Conservation (phyloP, 2,329 filamentous ascomycete species). For the Fusarium sp. region DNA sequence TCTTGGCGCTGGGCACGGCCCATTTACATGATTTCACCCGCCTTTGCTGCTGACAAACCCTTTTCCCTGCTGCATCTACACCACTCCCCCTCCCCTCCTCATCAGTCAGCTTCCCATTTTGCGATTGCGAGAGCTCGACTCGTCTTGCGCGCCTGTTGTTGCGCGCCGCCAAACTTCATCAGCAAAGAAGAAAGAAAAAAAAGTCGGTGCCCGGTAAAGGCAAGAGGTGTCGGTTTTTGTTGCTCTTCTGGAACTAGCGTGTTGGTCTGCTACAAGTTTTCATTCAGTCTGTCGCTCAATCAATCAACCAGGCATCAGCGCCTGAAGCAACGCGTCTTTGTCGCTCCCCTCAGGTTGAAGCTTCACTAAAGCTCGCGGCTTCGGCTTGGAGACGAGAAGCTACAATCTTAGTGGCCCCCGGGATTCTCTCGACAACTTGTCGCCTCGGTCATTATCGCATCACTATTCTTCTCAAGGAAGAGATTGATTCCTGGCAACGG, state of each 20-base stretch:
- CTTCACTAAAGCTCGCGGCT: constrained; percentile 17
- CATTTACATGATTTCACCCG: constrained; percentile 11
- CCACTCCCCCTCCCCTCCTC: constrained; percentile 15
- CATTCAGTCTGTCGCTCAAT: not conserved
- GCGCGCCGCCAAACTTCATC: constrained; percentile 3
- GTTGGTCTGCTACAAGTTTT: not conserved
- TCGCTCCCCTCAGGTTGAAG: constrained; percentile 15
- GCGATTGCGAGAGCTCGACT: constrained; percentile 3
- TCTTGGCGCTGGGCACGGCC: not conserved
- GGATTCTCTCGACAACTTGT: constrained; percentile 9
- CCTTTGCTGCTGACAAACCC: constrained; percentile 44
- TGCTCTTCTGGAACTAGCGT: not conserved
- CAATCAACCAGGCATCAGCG: constrained; percentile 1
- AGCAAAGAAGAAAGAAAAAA: not conserved
- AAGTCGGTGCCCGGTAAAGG: not conserved
- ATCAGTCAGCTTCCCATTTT: constrained; percentile 36
- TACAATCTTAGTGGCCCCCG: not conserved
- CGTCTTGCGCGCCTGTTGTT: not conserved
- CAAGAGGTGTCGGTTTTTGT: not conserved
- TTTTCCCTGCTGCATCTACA: constrained; percentile 37
- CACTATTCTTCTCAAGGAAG: constrained; percentile 12
- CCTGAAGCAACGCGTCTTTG: constrained; percentile 24
- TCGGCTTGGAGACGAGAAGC: constrained; percentile 5
- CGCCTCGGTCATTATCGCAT: constrained; percentile 7
- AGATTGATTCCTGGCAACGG: constrained; percentile 16